These are phyloP conservation scores for Omphalea diandra DNA, from an alignment of 441 rosid species.

Conservation along the genomic window DNA sequence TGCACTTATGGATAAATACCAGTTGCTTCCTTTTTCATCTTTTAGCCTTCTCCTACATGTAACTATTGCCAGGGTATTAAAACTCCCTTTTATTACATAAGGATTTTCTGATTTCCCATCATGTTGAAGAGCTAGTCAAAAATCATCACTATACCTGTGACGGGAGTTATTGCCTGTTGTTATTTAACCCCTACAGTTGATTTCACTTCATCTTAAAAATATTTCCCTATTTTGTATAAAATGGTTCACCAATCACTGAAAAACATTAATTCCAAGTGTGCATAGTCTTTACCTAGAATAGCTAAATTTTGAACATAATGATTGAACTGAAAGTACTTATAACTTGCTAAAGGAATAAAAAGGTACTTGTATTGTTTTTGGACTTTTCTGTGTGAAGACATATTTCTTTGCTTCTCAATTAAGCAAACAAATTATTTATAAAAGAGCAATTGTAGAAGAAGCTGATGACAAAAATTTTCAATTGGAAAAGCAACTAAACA, in stretches of 20 bases:
- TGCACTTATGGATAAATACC: background rate
- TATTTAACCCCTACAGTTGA: background rate
- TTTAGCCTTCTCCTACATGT: background rate
- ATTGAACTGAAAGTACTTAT: background rate
- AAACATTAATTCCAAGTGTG: background rate
- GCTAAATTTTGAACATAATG: background rate
- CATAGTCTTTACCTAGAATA: background rate
- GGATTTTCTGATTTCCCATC: background rate
- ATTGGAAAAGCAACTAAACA: background rate
- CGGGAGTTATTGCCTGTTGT: background rate
- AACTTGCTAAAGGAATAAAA: background rate
- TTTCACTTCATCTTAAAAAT: background rate
- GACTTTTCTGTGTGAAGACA: background rate
- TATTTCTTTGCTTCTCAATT: background rate
- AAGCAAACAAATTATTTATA: background rate
- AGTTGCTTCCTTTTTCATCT: background rate
- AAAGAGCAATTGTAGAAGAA: background rate
- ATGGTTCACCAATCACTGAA: background rate
- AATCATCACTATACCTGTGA: background rate
- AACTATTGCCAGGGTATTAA: background rate
- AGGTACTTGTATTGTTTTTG: background rate
- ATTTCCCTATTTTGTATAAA: background rate
- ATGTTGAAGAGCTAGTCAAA: background rate
- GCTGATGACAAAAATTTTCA: background rate
- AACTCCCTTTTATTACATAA: background rate